Percentiles rank a stretch among this genome's conserved stretches.
These are phyloP conservation scores for Acer saccharum DNA, from an alignment of 345 rosid species.

Conservation along the genomic window DNA sequence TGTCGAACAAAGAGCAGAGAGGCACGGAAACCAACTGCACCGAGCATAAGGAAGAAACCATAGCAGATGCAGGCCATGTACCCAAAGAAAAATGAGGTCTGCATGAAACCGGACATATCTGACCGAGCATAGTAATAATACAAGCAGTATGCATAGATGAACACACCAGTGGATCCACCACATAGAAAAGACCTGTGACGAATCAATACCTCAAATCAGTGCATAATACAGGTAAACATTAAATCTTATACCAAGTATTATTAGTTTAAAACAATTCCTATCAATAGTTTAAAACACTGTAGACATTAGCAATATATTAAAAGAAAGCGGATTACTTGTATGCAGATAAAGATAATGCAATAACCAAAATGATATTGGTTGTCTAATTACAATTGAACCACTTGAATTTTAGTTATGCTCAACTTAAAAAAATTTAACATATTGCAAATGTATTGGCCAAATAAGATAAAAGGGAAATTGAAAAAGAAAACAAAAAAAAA, in stretches of 20 bases:
- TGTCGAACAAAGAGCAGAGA: conserved; percentile 73
- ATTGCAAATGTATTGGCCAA: neutral
- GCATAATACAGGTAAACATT: neutral
- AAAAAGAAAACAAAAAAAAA: neutral
- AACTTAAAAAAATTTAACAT: too few species aligned
- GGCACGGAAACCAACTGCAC: conserved; percentile 77
- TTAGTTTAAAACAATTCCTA: neutral
- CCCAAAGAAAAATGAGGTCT: conserved; percentile 83
- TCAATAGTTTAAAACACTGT: neutral
- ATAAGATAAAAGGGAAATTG: neutral
- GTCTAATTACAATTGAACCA: neutral
- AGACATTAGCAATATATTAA: neutral
- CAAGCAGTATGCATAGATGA: conserved; percentile 74
- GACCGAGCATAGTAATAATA: conserved; percentile 76
- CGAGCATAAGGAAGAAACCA: conserved; percentile 87
- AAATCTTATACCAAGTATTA: neutral
- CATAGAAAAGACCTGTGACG: conserved; percentile 70
- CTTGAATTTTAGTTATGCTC: neutral
- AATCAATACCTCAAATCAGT: conserved; percentile 8
- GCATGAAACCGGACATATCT: conserved; percentile 89
- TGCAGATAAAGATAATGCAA: neutral
- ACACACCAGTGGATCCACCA: conserved; percentile 81
- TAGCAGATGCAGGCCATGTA: conserved; percentile 91
- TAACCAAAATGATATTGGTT: too few species aligned
- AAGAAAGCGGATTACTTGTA: neutral